Conservation (phyloP, 176 grass and related monocot genomes). For the Carex parvula region DNA sequence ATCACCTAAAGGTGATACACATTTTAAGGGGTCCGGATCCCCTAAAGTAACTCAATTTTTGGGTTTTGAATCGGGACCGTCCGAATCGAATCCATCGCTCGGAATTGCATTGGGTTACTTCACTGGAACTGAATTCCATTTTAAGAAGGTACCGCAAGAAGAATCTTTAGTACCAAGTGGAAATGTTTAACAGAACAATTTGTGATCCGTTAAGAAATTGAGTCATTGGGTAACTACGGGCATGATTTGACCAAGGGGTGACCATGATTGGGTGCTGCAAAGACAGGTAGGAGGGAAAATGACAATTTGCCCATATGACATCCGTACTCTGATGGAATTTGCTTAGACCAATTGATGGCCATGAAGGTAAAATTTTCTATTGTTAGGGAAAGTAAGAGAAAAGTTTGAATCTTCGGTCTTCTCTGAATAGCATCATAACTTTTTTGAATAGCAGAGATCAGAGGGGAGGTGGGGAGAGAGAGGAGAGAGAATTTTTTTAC, state of each 20-base stretch:
- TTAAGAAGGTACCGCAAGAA: neutral
- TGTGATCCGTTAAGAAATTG: neutral
- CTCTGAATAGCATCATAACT: slow-evolving; percentile 39
- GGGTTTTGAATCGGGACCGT: too few relatives aligned
- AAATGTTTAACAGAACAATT: neutral
- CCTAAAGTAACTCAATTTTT: too few relatives aligned
- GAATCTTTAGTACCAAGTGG: slow-evolving; percentile 15
- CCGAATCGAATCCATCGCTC: too few relatives aligned
- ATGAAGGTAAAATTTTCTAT: neutral
- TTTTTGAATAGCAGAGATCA: slow-evolving; percentile 34
- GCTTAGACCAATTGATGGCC: neutral
- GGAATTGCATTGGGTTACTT: too few relatives aligned
- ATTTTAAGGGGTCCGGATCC: neutral
- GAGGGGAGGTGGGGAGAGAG: slow-evolving; percentile 10
- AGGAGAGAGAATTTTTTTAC: slow-evolving; percentile 33
- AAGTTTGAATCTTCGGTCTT: slow-evolving; percentile 26
- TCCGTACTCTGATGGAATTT: neutral
- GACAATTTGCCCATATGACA: slow-evolving; percentile 30
- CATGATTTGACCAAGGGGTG: slow-evolving; percentile 59
- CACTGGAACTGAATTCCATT: neutral
- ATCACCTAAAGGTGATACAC: neutral
- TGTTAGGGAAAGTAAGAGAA: slow-evolving; percentile 27
- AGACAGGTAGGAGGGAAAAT: neutral
- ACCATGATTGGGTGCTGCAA: slow-evolving; percentile 38
- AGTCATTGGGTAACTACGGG: slow-evolving; percentile 38